Conservation (phyloP, 352 stramenopile genomes). For the Phytophthora capsici region DNA sequence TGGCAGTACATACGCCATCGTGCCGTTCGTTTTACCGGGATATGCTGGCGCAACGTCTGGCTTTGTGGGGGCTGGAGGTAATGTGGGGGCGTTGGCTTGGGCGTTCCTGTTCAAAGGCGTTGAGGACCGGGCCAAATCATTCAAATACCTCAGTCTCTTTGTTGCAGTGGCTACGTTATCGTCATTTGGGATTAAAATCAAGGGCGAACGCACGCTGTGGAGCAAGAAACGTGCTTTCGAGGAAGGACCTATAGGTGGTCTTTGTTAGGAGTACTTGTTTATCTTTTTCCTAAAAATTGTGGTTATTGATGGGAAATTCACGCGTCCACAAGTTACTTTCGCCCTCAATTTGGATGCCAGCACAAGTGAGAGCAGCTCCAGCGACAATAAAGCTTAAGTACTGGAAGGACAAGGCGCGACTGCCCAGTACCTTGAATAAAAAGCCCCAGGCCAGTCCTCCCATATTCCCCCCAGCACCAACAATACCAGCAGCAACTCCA, state of each 20-base stretch:
- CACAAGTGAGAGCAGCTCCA: conserved; percentile 9
- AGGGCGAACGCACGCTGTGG: conserved; percentile 28
- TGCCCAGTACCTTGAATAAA: conserved; percentile 51
- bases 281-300: conserved; percentile 1
- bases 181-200: conserved; percentile 14
- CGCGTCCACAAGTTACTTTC: conserved; percentile 8
- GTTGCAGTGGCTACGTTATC: conserved; percentile 30
- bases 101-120: conserved; percentile 62
- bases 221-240: conserved; percentile 2
- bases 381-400: conserved; percentile 45
- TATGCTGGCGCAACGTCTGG: conserved; percentile 55
- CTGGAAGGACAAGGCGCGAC: conserved; percentile 39
- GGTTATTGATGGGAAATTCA: conserved; percentile 1
- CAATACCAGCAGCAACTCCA: conserved; percentile 50
- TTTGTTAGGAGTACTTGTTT: too few species aligned
- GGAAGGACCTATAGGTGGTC: background rate
- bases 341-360: conserved; percentile 7
- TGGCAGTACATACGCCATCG: conserved; percentile 65
- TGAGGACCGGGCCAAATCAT: conserved; percentile 40
- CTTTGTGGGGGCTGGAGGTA: conserved; percentile 62
- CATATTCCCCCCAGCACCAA: conserved; percentile 59
- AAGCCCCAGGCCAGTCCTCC: conserved; percentile 58
- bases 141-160: conserved; percentile 60
- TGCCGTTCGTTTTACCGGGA: conserved; percentile 51
- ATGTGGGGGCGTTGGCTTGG: conserved; percentile 57